Evolutionary conservation across 805 yeast genomes (phyloP), one percentile per base, ranked within the genome.

Genomic region (Starmerella gropengiesseri): DNA sequence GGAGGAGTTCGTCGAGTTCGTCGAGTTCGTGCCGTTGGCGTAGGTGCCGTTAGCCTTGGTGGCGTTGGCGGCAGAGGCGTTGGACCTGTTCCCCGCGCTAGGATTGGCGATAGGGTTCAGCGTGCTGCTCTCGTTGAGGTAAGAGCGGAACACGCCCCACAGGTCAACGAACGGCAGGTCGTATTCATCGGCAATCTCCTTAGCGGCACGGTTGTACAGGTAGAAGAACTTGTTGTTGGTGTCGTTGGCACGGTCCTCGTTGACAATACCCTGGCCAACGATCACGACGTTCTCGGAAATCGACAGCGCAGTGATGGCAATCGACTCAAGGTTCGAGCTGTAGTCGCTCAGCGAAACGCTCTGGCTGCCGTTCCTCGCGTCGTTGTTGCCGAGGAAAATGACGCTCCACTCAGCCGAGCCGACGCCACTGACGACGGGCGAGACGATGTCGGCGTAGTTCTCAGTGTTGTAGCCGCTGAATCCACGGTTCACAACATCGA

Each of bases 341-440:
- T 63, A 84, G 44, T 69, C 62, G 1, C 60, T 69, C 4, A 78
- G 16, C 1, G 74, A 71, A 9, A 83, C 82, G 18, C 61, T 61
- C 49, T 71, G 75, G 3, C 56, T 54, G n/a, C 41, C 41, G 1
- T 57, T 64, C 11, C 63, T 51, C 4, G 80, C 69, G 59, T 86
- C 96, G 55, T 86, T 86, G 17, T 94, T 73, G 3, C 95, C 95
- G 53, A 83, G 75, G 57, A 81, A 85, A 2, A 84, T 63, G 9
- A 77, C 74, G 46, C 76, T 65, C n/a, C 68, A 48, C 4, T 28
- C 40, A 50, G 62, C 45, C 60, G 55, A 28, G 61, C 57, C 3
- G 47, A 50, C 3, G 53, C 64, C 55, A 19, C 68, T 63, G 23
- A 84, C 59, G 13, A 79, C 62, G 31, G 66, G 60, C 36, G 66